Conservation (phyloP, 768 basidiomycete genomes). For the Boletus vinaceobasis region DNA sequence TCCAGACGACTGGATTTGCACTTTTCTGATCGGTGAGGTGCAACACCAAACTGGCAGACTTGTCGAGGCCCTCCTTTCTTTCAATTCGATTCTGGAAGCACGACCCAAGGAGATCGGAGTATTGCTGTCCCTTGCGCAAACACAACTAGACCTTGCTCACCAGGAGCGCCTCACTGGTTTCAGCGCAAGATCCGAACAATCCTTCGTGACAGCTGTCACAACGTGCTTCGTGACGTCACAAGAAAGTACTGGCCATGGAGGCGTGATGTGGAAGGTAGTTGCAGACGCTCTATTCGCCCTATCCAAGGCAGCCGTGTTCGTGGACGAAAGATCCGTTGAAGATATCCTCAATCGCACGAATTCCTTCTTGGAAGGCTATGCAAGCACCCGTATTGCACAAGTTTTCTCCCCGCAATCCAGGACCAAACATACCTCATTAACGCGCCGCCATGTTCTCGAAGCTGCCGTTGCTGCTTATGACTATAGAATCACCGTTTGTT, state of each 20-base stretch:
- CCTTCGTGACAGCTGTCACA: conserved; percentile 60
- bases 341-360: conserved; percentile 33
- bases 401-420: conserved; percentile 36
- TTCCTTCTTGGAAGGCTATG: conserved; percentile 38
- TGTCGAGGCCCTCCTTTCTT: conserved; percentile 67
- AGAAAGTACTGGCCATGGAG: conserved; percentile 58
- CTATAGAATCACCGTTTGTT: conserved; percentile 55
- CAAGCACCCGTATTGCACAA: conserved; percentile 40
- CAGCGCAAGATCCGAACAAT: conserved; percentile 65
- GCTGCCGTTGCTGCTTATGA: conserved; percentile 58
- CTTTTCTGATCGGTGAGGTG: conserved; percentile 82
- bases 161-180: conserved; percentile 69
- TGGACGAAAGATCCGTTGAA: conserved; percentile 41
- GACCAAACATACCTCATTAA: conserved; percentile 22
- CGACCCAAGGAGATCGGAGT: conserved; percentile 72
- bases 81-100: conserved; percentile 50
- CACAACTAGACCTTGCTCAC: conserved; percentile 68
- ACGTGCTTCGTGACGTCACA: conserved; percentile 49
- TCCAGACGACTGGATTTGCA: conserved; percentile 78
- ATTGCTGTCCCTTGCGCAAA: conserved; percentile 64
- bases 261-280: conserved; percentile 78
- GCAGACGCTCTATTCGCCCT: conserved; percentile 75
- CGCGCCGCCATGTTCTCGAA: conserved; percentile 41
- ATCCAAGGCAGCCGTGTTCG: conserved; percentile 49
- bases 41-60: conserved; percentile 74